Percentiles rank a stretch among this genome's conserved stretches.
phyloP scores from a whole-genome alignment of 176 grass and related monocot species.

The Bothriochloa decipiens region DNA sequence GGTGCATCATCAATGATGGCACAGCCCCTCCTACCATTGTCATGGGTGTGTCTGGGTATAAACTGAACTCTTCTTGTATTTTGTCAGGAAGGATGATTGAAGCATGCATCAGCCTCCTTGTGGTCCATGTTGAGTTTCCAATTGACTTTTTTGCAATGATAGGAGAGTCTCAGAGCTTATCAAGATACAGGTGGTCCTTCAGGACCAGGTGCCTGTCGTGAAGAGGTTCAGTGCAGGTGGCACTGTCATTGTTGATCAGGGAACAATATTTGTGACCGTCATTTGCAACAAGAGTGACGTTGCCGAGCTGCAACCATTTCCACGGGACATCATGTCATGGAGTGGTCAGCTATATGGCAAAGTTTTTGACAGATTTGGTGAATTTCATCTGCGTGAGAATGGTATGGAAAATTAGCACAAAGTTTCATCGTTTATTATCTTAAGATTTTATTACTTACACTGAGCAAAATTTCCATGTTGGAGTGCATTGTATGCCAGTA shows the following conservation, averaged over 20 bases:
- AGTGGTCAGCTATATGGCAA: constrained; percentile 65
- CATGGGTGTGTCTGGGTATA: constrained; percentile 81
- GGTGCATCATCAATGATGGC: constrained; percentile 65
- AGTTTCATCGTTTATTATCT: background rate
- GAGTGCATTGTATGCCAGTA: background rate
- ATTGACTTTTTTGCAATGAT: background rate
- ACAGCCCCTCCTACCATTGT: constrained; percentile 65
- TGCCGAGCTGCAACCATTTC: constrained; percentile 65
- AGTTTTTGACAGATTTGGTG: constrained; percentile 52
- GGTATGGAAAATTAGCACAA: constrained; percentile 41
- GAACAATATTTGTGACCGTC: constrained; percentile 72
- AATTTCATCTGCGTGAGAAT: constrained; percentile 88
- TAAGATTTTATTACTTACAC: background rate
- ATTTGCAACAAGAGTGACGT: constrained; percentile 80
- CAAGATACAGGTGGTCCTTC: constrained; percentile 59
- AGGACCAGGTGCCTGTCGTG: constrained; percentile 61
- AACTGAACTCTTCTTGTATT: background rate
- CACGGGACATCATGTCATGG: constrained; percentile 83
- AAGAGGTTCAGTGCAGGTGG: constrained; percentile 83
- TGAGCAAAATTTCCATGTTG: background rate
- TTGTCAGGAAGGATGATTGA: no score
- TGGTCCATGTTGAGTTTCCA: background rate
- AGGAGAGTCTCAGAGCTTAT: constrained; percentile 85
- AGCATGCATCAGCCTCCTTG: background rate
- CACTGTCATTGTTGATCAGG: constrained; percentile 79